Base-by-base conservation (phyloP, 2,329 filamentous ascomycete genomes). In the Fusarium concolor region DNA sequence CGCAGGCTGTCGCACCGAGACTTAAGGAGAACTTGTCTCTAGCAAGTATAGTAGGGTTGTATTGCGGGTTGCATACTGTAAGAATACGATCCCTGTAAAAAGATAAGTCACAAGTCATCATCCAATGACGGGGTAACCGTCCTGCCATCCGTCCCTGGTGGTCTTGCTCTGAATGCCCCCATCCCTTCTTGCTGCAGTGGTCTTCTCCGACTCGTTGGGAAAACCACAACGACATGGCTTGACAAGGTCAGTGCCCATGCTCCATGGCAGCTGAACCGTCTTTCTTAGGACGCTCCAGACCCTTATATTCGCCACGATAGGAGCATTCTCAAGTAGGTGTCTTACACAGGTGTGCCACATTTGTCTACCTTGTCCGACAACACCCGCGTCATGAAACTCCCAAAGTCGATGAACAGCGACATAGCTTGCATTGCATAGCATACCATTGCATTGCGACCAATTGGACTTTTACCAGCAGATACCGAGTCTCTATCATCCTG, bases 331-430 rank as follows among this genome's bases (percentile, higher is more conserved):
- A 39, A 45, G 59, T 17, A 26, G 63, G 14, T 71, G 70, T 73
- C 68, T 72, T 53, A 70, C 52, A 61, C 42, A 33, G 45, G 59
- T 52, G 65, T 71, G 70, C 65, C 70, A 71, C 68, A 72, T 57
- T 66, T 52, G 43, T 55, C 50, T 57, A 61, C 57, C 39, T 49
- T 63, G 66, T 57, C 65, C 68, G 63, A 64, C 62, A 59, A 68
- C 50, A 58, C 58, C 63, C 66, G 70, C 65, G 70, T 67, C 61
- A 68, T 70, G 68, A 73, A 72, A 68, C 68, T 57, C 39, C 49
- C 29, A 51, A 22, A 39, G 45, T 29, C 17, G 51, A 33, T 31
- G 12, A 15, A 41, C n/a, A 37, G 54, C 58, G 58, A 41, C 35
- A 59, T 8, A 42, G 26, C 29, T 29, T 59, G 35, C 55, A 31